A percentile compares a stretch with the other conserved stretches of the same genome.
Conservation (phyloP, 1,284 basidiomycete genomes). For the Fomitiporia mediterranea region DNA sequence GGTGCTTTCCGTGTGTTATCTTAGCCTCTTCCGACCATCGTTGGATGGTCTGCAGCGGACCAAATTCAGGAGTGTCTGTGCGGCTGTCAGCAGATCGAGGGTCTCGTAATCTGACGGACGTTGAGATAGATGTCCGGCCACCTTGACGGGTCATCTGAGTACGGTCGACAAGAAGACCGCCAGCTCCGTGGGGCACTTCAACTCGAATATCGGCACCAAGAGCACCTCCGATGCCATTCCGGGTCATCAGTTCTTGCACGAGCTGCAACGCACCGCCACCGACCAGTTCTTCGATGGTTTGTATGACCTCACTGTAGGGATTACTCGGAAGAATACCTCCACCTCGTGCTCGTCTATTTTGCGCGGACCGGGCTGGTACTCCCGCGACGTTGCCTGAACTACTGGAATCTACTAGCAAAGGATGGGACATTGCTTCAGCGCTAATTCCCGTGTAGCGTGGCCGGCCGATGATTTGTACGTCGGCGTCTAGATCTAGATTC, state of each 20-base stretch:
- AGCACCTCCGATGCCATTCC: conserved; percentile 44
- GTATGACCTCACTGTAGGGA: conserved; percentile 57
- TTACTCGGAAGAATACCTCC: conserved; percentile 42
- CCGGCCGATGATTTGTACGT: conserved; percentile 59
- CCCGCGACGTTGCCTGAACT: conserved; percentile 37
- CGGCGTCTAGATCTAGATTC: conserved; percentile 40
- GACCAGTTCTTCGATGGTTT: conserved; percentile 79
- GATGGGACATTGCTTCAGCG: conserved; percentile 73
- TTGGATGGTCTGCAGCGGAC: conserved; percentile 79
- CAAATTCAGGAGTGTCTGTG: conserved; percentile 54
- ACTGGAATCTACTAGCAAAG: conserved; percentile 68
- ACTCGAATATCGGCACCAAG: conserved; percentile 64
- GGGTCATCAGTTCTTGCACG: conserved; percentile 74
- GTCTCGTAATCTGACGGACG: conserved; percentile 54
- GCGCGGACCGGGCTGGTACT: conserved; percentile 44
- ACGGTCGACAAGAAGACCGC: conserved; percentile 54
- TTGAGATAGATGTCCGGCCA: conserved; percentile 44
- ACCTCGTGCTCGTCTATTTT: conserved; percentile 47
- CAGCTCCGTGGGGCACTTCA: conserved; percentile 47
- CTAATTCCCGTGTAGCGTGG: conserved; percentile 44
- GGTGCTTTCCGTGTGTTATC: conserved; percentile 72
- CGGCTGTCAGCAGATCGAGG: conserved; percentile 45
- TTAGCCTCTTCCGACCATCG: conserved; percentile 90
- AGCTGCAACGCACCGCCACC: conserved; percentile 80
- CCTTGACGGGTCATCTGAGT: conserved; percentile 44